Evolutionary conservation across 2,329 filamentous ascomycete species (phyloP), one percentile per base, ranked within the genome.

Genomic region (Torrubiellomyces zombiae): DNA sequence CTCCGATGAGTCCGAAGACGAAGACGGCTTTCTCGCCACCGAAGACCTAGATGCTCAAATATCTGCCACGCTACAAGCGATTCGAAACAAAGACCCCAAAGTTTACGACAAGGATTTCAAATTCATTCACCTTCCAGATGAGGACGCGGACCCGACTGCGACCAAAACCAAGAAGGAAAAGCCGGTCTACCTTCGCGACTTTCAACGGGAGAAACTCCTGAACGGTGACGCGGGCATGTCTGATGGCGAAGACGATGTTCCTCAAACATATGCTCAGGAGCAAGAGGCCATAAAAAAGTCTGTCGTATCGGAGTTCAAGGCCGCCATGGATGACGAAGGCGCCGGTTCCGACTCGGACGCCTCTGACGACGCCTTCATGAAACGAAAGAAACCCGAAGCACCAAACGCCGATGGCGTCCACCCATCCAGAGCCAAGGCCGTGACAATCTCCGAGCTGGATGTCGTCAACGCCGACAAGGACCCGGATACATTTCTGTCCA

Each of bases 401-500:
- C 31, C 42, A 9, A 34, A 44, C 29, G 33, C 44, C 13, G 56
- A 59, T 27, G 60, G 64, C 19, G 44, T 73, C 5, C 68, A 75
- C 40, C 67, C 67, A 4, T 67, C 67, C 5, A 56, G 69, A 33
- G 55, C 49, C 11, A 38, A 51, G 14, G 45, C 45, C 9, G 43
- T 59, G 21, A 60, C 62, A 34, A 47, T 63, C 24, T 51, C 63
- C 24, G 60, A 80, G 28, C 40, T 67, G 9, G 76, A 89, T 38
- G 58, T 93, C 21, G 61, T 70, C 23, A 66, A 68, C 30, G 83
- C 89, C 18, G 79, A 93, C 41, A 78, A 81, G 47, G 75, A 98
- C 44, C 89, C 86, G 0, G 86, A 95, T 43, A 76, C 68, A 1
- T 98, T 82, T 47, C 58, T 98, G n/a, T 86, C 81, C 27, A 93